Base-by-base conservation (phyloP, 345 rosid genomes). In the Isatis tinctoria region DNA sequence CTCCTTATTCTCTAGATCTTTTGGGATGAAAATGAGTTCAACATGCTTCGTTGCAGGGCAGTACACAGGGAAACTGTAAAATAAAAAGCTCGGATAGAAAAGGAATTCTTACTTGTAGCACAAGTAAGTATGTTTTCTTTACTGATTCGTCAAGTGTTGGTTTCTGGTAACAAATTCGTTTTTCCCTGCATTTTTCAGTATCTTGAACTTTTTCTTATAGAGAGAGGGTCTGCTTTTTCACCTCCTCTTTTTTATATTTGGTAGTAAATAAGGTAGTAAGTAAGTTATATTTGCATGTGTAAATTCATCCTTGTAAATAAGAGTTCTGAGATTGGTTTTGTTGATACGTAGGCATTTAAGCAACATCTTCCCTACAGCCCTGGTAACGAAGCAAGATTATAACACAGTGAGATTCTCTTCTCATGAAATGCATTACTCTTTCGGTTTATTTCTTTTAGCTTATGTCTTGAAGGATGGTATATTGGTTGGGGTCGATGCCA, bases 351-450 rank as follows among this genome's bases (percentile, higher is more conserved):
- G 98, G 90, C 65, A 67, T 82, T 87, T 44, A 67, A 79, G 56
- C 14, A 58, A 72, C 73, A 54, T 37, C 66, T 74, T 71, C 70
- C 83, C 40, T 93, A 85, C 82, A 75, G 85, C 76, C 85, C 89
- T 60, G 85, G 87, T 40, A 92, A 90, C 53, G 92, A 93, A 97
- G 97, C 91, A 30, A 57, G 83, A 28, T 48, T n/a, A n/a, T n/a
- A n/a, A n/a, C n/a, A n/a, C n/a, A n/a, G n/a, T n/a, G n/a, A n/a
- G n/a, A n/a, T n/a, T n/a, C n/a, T n/a, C n/a, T n/a, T n/a, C n/a
- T n/a, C n/a, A n/a, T n/a, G n/a, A n/a, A n/a, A n/a, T 48, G 56
- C 10, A 39, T 43, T 20, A 32, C 53, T 49, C 60, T 36, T 60
- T 59, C 14, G 4, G 32, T 41, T 41, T 65, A n/a, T 41, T 41